Percentiles rank a stretch among this genome's conserved stretches.
These are phyloP conservation scores for Darksidea phi DNA, from an alignment of 495 filamentous ascomycete genomes.

Conservation along the genomic window DNA sequence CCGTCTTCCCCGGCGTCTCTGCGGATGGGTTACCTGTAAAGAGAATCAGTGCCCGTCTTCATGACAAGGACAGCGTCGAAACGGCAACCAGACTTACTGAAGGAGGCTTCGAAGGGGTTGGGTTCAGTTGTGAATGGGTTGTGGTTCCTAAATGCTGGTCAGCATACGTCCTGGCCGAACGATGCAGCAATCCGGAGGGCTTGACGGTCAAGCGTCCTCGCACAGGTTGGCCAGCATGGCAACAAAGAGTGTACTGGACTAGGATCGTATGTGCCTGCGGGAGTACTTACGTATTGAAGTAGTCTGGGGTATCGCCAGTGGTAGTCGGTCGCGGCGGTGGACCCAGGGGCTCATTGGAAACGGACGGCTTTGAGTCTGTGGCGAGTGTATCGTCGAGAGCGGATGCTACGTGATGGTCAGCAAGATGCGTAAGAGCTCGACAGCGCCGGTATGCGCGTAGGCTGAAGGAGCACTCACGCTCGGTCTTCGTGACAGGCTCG, in stretches of 20 bases:
- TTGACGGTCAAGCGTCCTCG: too few relatives aligned
- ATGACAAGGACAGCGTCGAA: neutral
- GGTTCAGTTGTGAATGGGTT: slow-evolving; percentile 70
- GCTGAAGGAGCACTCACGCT: slow-evolving; percentile 15
- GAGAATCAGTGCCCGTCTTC: neutral
- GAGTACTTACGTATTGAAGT: slow-evolving; percentile 22
- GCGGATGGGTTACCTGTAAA: slow-evolving; percentile 53
- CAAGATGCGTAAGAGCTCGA: neutral
- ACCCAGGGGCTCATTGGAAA: slow-evolving; percentile 16
- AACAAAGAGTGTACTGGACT: too few relatives aligned
- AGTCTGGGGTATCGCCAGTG: slow-evolving; percentile 28
- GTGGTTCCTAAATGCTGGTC: neutral
- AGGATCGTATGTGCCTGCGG: neutral
- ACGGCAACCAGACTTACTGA: slow-evolving; percentile 46
- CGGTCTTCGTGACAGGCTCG: slow-evolving; percentile 8
- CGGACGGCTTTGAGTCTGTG: slow-evolving; percentile 4
- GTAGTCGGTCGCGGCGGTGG: slow-evolving; percentile 26
- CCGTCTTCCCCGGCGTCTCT: slow-evolving; percentile 84
- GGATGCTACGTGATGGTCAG: neutral
- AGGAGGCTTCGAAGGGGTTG: slow-evolving; percentile 95
- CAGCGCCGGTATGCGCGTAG: neutral
- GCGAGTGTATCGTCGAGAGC: neutral
- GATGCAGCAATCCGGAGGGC: too few relatives aligned
- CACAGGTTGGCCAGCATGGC: too few relatives aligned
- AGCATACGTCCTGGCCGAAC: neutral